Evolutionary conservation across 2,329 filamentous ascomycete species (phyloP).

Genomic region (Trichophaea hybrida): DNA sequence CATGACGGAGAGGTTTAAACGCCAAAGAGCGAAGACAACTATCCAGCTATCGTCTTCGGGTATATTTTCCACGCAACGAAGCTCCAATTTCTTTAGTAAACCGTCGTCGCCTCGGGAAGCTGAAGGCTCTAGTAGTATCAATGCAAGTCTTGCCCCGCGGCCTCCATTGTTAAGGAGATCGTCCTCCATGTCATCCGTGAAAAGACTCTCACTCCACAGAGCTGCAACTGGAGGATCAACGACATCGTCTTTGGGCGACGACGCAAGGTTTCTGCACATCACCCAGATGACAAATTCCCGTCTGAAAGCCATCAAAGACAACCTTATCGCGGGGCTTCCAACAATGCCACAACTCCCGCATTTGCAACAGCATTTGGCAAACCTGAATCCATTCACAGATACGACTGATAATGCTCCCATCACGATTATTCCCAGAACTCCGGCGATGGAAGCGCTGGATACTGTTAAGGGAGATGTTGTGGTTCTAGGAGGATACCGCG

Average conservation of each 20-base stretch:
- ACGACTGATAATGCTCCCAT: constrained; percentile 10
- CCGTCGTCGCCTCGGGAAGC: not conserved
- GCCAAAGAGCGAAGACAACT: not conserved
- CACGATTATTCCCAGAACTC: constrained; percentile 2
- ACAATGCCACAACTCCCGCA: constrained; percentile 51
- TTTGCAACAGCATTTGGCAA: constrained; percentile 32
- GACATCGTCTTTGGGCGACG: constrained; percentile 72
- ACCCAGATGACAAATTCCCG: constrained; percentile 76
- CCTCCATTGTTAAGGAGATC: constrained; percentile 1
- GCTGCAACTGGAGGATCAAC: constrained; percentile 44
- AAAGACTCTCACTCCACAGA: not conserved
- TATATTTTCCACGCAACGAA: not conserved
- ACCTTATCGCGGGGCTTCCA: constrained; percentile 58
- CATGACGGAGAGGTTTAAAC: not conserved
- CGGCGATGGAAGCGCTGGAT: constrained; percentile 42
- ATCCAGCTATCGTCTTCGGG: not conserved
- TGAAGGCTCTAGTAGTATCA: not conserved
- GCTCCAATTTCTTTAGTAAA: constrained; percentile 8
- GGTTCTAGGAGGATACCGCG: constrained; percentile 77
- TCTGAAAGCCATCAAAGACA: constrained; percentile 80
- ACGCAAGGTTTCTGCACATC: constrained; percentile 64
- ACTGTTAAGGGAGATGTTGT: constrained; percentile 71
- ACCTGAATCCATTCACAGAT: constrained; percentile 18
- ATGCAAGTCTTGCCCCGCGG: not conserved
- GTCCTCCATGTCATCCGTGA: constrained; percentile 5